These are phyloP conservation scores for Triticum turgidum DNA, from an alignment of 176 grass and related monocot species.

Conservation along the genomic window DNA sequence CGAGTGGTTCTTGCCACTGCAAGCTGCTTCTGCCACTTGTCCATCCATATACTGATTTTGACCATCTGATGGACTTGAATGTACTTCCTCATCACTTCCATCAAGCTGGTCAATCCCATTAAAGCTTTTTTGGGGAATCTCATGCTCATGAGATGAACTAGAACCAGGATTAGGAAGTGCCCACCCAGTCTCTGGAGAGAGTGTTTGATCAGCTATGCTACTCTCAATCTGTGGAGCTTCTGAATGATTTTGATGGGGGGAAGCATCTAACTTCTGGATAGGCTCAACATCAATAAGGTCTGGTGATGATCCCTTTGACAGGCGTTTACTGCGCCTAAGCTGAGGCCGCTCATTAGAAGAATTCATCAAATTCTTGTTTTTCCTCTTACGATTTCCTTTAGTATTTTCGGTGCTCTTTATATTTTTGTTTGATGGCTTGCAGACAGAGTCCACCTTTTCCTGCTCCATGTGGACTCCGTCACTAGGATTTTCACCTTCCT, in stretches of 20 bases:
- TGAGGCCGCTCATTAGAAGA: constrained; percentile 25
- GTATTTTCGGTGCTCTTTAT: constrained; percentile 20
- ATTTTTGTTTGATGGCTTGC: constrained; percentile 6
- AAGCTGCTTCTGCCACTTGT: constrained; percentile 16
- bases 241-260: constrained; percentile 20
- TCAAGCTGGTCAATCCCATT: constrained; percentile 8
- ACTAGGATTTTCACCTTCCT: constrained; percentile 25
- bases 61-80: constrained; percentile 16
- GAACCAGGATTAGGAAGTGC: constrained; percentile 6
- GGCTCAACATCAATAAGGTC: constrained; percentile 12
- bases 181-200: constrained; percentile 26
- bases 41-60: constrained; percentile 31
- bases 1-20: background rate
- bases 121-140: constrained; percentile 25
- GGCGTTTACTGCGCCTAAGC: constrained; percentile 36
- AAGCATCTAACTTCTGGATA: constrained; percentile 26
- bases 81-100: constrained; percentile 15
- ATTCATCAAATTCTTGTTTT: constrained; percentile 7
- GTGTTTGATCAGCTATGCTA: constrained; percentile 1
- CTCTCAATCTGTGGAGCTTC: constrained; percentile 20
- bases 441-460: background rate
- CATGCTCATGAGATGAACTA: constrained; percentile 34
- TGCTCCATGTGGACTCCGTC: constrained; percentile 19
- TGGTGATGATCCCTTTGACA: constrained; percentile 16
- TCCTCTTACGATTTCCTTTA: constrained; percentile 31